A percentile compares a stretch with the other conserved stretches of the same genome.
Conservation (phyloP, 352 stramenopile species). For the Elongisporangium anandrum region DNA sequence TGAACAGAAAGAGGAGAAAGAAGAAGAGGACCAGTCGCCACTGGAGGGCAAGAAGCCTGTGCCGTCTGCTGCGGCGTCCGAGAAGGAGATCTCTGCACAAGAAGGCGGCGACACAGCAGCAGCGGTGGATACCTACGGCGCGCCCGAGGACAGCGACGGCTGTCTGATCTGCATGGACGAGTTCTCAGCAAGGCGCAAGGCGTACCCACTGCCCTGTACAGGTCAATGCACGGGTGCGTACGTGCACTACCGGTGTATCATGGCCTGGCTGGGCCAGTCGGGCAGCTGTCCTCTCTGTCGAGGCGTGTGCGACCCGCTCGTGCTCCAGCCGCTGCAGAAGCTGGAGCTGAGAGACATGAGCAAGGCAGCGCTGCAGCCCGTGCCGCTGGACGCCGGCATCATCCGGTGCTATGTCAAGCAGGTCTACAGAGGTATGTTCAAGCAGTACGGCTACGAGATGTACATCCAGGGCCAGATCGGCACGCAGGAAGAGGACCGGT, state of each 20-base stretch:
- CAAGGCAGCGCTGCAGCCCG: constrained; percentile 69
- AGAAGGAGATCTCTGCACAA: constrained; percentile 1
- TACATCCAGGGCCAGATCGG: constrained; percentile 82
- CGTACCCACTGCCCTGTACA: constrained; percentile 80
- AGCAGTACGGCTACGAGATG: constrained; percentile 84
- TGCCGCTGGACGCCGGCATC: constrained; percentile 80
- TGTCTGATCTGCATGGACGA: constrained; percentile 90
- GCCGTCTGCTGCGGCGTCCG: neutral
- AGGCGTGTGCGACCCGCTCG: constrained; percentile 71
- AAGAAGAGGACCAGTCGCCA: constrained; percentile 14
- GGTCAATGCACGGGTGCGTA: constrained; percentile 71
- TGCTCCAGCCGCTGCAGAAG: constrained; percentile 81
- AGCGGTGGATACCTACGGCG: constrained; percentile 1
- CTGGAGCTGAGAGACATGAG: constrained; percentile 77
- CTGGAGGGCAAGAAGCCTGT: constrained; percentile 6
- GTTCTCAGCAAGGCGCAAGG: constrained; percentile 78
- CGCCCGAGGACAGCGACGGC: constrained; percentile 29
- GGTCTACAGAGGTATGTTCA: constrained; percentile 84
- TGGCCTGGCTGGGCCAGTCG: constrained; percentile 83
- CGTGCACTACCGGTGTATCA: constrained; percentile 87
- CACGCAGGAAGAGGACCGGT: constrained; percentile 79
- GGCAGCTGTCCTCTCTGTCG: constrained; percentile 81
- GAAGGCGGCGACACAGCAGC: neutral
- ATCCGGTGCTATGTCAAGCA: constrained; percentile 88
- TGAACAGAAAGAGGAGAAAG: constrained; percentile 26